phyloP scores from a whole-genome alignment of 805 yeast species.

The Starmerella kuoi region DNA sequence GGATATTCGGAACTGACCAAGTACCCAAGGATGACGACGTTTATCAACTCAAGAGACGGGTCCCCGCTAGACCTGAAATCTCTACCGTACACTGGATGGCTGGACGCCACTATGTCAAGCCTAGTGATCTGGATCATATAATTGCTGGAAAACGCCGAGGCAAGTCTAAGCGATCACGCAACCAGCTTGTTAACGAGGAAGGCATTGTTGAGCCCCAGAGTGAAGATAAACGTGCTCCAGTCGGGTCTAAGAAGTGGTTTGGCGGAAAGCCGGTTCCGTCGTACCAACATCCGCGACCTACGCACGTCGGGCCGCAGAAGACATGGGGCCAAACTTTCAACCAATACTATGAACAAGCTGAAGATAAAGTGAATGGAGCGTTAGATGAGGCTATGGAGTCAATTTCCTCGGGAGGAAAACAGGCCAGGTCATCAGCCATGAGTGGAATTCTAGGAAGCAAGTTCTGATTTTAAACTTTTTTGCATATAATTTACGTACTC shows the following conservation, averaged over 20 bases:
- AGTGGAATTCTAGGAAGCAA: constrained; percentile 20
- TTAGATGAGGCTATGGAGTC: constrained; percentile 35
- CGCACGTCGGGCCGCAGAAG: constrained; percentile 8
- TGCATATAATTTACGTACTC: too few relatives aligned
- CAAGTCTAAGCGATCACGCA: constrained; percentile 31
- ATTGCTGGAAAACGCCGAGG: constrained; percentile 69
- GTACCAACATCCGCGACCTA: constrained; percentile 11
- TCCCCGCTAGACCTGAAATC: constrained; percentile 69
- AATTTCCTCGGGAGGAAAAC: constrained; percentile 14
- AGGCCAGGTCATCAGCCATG: constrained; percentile 19
- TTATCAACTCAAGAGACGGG: constrained; percentile 49
- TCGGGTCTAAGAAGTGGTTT: constrained; percentile 7
- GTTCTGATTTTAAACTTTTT: constrained; percentile 18
- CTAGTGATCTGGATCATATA: constrained; percentile 49
- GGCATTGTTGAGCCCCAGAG: constrained; percentile 8
- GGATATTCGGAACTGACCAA: constrained; percentile 37
- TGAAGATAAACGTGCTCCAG: background rate
- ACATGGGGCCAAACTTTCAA: constrained; percentile 25
- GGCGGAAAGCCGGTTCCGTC: constrained; percentile 8
- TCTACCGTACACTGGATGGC: constrained; percentile 77
- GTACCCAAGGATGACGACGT: constrained; percentile 35
- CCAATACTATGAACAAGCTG: constrained; percentile 23
- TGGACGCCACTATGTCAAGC: constrained; percentile 53
- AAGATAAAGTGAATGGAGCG: constrained; percentile 39
- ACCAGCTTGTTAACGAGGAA: constrained; percentile 17